Conservation (phyloP, 2,329 filamentous ascomycete species). For the Fusarium papillatum region DNA sequence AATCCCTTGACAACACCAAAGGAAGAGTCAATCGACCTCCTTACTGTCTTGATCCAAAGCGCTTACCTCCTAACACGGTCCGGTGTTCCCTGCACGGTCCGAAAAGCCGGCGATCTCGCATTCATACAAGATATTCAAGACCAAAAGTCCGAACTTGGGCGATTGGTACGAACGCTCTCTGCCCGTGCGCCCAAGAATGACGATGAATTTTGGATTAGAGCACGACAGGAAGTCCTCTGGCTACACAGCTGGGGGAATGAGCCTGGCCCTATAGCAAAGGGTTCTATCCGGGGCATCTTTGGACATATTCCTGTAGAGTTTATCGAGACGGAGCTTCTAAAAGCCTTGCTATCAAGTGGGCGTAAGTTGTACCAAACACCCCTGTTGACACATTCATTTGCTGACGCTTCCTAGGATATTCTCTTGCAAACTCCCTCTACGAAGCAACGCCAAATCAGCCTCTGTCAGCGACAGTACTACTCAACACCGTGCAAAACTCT, state of each 20-base stretch:
- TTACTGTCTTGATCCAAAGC: constrained; percentile 75
- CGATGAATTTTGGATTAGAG: constrained; percentile 73
- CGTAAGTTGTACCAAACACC: constrained; percentile 57
- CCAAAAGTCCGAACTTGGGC: constrained; percentile 71
- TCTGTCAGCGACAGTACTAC: constrained; percentile 64
- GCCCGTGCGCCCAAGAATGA: constrained; percentile 68
- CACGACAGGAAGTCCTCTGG: constrained; percentile 78
- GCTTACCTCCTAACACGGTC: constrained; percentile 67
- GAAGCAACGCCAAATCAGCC: constrained; percentile 64
- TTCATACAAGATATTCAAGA: constrained; percentile 75
- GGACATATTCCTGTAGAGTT: constrained; percentile 71
- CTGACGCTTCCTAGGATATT: constrained; percentile 63
- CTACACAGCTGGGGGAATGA: constrained; percentile 78
- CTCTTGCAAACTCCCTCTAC: constrained; percentile 73
- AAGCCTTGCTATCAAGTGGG: constrained; percentile 72
- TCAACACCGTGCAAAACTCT: constrained; percentile 71
- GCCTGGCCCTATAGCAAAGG: constrained; percentile 37
- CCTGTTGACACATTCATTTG: background rate
- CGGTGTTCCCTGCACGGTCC: constrained; percentile 64
- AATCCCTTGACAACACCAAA: constrained; percentile 77
- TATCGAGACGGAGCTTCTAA: constrained; percentile 80
- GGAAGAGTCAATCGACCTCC: constrained; percentile 66
- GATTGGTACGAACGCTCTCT: constrained; percentile 68
- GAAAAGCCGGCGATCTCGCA: constrained; percentile 71
- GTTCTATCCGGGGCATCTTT: constrained; percentile 71